These are phyloP conservation scores for Vaccinium macrocarpon DNA, from an alignment of 148 eudicot species.

Conservation along the genomic window DNA sequence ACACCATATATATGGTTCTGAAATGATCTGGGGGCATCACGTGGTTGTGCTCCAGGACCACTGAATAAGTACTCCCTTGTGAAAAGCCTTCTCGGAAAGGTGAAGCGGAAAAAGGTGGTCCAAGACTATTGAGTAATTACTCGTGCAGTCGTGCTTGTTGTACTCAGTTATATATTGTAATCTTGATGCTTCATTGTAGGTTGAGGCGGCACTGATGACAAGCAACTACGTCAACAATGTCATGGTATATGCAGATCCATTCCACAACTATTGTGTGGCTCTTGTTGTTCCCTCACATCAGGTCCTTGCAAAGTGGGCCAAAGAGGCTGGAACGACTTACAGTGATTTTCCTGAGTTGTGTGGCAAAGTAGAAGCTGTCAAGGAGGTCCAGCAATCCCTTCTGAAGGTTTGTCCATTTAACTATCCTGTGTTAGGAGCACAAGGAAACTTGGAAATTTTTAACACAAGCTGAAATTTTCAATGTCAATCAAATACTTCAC, in stretches of 20 bases:
- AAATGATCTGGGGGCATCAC: too few species aligned
- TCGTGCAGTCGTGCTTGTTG: neutral
- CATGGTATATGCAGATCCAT: conserved; percentile 90
- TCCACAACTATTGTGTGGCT: conserved; percentile 76
- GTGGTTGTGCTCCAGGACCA: too few species aligned
- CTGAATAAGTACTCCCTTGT: neutral
- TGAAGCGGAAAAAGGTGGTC: neutral
- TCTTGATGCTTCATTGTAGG: conserved; percentile 40
- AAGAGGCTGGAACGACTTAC: conserved; percentile 55
- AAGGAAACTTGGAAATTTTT: neutral
- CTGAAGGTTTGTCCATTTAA: conserved; percentile 39
- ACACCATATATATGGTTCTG: too few species aligned
- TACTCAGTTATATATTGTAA: neutral
- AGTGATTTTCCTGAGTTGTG: conserved; percentile 61
- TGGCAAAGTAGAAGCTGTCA: conserved; percentile 60
- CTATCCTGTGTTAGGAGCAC: conserved; percentile 21
- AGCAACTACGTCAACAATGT: conserved; percentile 69
- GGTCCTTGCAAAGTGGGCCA: conserved; percentile 81
- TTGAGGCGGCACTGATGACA: conserved; percentile 70
- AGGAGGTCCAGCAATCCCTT: conserved; percentile 79
- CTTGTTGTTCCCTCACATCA: conserved; percentile 68
- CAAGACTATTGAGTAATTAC: neutral
- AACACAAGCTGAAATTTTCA: neutral
- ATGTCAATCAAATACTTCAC: neutral
- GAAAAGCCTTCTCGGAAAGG: neutral